Evolutionary conservation across 2,329 filamentous ascomycete species (phyloP).

Genomic region (Macroventuria anomochaeta): DNA sequence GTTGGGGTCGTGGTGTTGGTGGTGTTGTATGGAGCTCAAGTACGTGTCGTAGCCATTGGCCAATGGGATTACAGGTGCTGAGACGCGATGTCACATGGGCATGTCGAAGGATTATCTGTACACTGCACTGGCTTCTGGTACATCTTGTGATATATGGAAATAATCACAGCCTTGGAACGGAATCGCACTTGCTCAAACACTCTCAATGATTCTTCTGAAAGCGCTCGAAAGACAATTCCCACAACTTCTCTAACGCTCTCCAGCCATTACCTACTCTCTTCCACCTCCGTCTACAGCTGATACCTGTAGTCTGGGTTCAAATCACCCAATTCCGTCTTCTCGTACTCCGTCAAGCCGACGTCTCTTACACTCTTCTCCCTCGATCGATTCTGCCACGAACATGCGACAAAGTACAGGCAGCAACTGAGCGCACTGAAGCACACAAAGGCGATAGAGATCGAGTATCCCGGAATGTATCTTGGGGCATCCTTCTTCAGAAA

Average conservation of each 20-base stretch:
- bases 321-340: conserved; percentile 68
- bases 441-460: conserved; percentile 77
- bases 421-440: conserved; percentile 70
- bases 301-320: conserved; percentile 67
- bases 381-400: conserved; percentile 66
- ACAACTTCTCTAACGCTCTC: too few relatives aligned
- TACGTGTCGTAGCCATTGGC: neutral
- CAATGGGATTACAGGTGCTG: neutral
- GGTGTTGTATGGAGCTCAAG: neutral
- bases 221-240: too few relatives aligned
- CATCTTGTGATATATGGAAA: too few relatives aligned
- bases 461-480: conserved; percentile 73
- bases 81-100: neutral
- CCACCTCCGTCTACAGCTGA: conserved; percentile 52
- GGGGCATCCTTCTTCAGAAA: conserved; percentile 68
- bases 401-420: conserved; percentile 64
- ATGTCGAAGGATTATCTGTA: too few relatives aligned
- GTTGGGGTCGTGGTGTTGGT: neutral
- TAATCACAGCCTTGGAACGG: too few relatives aligned
- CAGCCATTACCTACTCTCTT: neutral
- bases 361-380: conserved; percentile 58
- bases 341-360: conserved; percentile 63
- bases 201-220: too few relatives aligned
- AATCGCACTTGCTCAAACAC: too few relatives aligned
- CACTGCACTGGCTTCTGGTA: too few relatives aligned